Conservation (phyloP, 768 basidiomycete genomes). For the Leccinum barrowsii region DNA sequence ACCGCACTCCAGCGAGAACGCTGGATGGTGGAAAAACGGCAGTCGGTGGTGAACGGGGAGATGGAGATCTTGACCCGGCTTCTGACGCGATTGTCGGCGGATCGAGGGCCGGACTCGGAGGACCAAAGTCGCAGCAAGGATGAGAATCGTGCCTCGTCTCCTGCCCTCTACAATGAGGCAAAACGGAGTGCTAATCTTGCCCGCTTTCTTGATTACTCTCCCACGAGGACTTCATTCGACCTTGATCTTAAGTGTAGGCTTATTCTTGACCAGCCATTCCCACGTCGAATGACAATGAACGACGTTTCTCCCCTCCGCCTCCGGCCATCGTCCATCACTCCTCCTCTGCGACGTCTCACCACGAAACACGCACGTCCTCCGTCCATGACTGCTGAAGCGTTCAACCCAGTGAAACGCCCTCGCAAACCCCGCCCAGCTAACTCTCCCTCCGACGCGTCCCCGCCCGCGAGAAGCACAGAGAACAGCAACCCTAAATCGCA, state of each 20-base stretch:
- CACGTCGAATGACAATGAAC: constrained; percentile 35
- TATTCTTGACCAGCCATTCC: constrained; percentile 27
- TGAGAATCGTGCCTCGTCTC: constrained; percentile 15
- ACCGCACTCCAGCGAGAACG: constrained; percentile 42
- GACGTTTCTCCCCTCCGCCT: constrained; percentile 35
- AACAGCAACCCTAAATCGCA: constrained; percentile 6
- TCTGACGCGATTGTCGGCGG: constrained; percentile 30
- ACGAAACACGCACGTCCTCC: constrained; percentile 23
- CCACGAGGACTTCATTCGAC: constrained; percentile 32
- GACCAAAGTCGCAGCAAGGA: constrained; percentile 6
- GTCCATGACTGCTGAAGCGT: constrained; percentile 26
- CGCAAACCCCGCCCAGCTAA: constrained; percentile 22
- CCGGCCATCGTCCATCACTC: constrained; percentile 29
- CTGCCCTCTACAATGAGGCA: constrained; percentile 23
- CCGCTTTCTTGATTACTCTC: constrained; percentile 36
- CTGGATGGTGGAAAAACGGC: constrained; percentile 50
- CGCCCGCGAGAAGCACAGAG: constrained; percentile 20
- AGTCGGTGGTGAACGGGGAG: constrained; percentile 35
- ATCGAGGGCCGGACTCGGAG: constrained; percentile 14
- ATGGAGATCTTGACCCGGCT: constrained; percentile 35
- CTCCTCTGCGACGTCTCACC: constrained; percentile 25
- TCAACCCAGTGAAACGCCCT: constrained; percentile 29
- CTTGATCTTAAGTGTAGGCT: constrained; percentile 30
- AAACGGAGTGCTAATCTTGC: constrained; percentile 36
- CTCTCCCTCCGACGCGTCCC: constrained; percentile 12